Base-by-base conservation (phyloP, 1,284 basidiomycete species). In the Trametes versicolor region DNA sequence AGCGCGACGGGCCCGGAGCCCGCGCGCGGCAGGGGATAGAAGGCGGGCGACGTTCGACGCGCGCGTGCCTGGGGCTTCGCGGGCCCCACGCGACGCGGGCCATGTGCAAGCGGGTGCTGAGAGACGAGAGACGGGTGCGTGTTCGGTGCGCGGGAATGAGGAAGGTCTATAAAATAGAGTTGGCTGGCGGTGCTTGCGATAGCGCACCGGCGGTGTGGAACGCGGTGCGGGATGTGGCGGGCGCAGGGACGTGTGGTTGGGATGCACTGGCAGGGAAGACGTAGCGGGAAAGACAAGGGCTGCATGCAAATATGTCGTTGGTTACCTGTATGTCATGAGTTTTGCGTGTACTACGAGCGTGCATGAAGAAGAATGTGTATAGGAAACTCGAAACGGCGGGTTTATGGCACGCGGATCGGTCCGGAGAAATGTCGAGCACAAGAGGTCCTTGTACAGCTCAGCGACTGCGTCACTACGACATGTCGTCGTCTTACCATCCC, bases 51-150 rank as follows among this genome's bases (percentile, higher is more conserved):
- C 6, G 48, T 8, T 21, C 48, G n/a, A 21, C 27, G 12, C 9
- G 19, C 32, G 32, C n/a, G 50, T 34, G 27, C 50, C 50, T 51
- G 50, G 32, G 29, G 25, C 17, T 29, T 34, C 17, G 15, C 19
- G 50, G 8, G 29, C 19, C 17, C 10, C 50, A 36, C 50, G 50
- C 50, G 19, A 32, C 29, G 50, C 27, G 27, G 17, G 15, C 29
- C 41, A 57, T 15, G 34, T 53, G 52, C 52, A 36, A 23, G 36
- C 23, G 34, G 52, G 37, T 32, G 29, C 29, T 17, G n/a, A 51
- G 50, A 10, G 29, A 21, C 5, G 52, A 7, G 52, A 10, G 36
- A 36, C 41, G 41, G 41, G 19, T 13, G 15, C 41, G 41, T 17
- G 37, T 17, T 13, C 21, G 21, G 3, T 32, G 29, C 29, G 29